Conservation (phyloP, 2,329 filamentous ascomycete genomes). For the Pseudogymnoascus sp. region DNA sequence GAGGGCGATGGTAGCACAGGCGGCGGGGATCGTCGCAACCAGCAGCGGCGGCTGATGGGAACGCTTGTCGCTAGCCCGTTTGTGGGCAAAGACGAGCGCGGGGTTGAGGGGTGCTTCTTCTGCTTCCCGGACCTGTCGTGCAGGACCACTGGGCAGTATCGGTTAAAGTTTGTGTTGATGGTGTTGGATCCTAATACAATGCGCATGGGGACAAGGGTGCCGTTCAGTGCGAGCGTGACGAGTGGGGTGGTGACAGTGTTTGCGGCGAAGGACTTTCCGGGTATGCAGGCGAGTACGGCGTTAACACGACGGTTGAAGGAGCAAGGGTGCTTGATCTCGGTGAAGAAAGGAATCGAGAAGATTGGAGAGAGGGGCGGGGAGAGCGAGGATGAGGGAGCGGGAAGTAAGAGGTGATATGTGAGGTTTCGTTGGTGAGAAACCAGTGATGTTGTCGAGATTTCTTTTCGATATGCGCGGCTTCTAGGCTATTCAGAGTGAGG, state of each 20-base stretch:
- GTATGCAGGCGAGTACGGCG: conserved; percentile 70
- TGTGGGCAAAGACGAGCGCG: conserved; percentile 65
- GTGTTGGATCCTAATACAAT: conserved; percentile 57
- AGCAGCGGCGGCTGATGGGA: conserved; percentile 71
- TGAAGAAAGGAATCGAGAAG: conserved; percentile 77
- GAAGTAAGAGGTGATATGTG: neutral
- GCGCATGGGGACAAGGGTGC: conserved; percentile 41
- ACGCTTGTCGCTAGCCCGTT: conserved; percentile 70
- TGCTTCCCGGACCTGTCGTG: conserved; percentile 78
- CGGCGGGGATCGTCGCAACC: conserved; percentile 46
- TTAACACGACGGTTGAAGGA: conserved; percentile 67
- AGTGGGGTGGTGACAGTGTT: conserved; percentile 61
- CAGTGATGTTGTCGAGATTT: neutral
- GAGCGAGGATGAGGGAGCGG: conserved; percentile 11
- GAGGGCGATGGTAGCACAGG: neutral
- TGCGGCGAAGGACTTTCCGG: conserved; percentile 78
- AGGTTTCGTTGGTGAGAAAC: neutral
- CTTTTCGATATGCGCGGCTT: neutral
- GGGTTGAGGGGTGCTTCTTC: conserved; percentile 72
- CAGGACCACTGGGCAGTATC: conserved; percentile 67
- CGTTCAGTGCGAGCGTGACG: neutral
- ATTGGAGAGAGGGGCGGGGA: conserved; percentile 24
- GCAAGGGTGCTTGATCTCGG: conserved; percentile 75
- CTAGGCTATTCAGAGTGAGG: neutral
- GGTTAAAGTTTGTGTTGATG: conserved; percentile 66